phyloP scores from a whole-genome alignment of 2,329 filamentous ascomycete species.

The Helminthosporium solani region DNA sequence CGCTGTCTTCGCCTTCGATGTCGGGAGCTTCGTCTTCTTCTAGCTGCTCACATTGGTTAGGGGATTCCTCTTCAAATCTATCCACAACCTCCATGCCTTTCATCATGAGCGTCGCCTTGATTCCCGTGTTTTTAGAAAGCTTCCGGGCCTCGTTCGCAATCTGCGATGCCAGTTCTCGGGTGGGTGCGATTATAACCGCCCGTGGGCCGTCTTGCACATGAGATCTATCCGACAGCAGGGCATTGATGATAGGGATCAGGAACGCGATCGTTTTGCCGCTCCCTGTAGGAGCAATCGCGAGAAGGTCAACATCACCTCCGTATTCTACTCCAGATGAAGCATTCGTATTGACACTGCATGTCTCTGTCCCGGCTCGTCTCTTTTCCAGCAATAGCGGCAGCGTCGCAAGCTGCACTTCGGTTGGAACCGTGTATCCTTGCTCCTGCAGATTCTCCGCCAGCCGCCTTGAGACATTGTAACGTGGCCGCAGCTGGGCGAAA shows the following conservation, averaged over 20 bases:
- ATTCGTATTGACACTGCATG: conserved; percentile 2
- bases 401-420: conserved; percentile 87
- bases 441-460: conserved; percentile 75
- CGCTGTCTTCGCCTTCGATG: conserved; percentile 25
- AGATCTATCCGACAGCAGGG: conserved; percentile 51
- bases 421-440: conserved; percentile 86
- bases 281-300: conserved; percentile 90
- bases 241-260: conserved; percentile 80
- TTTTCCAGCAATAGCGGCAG: conserved; percentile 73
- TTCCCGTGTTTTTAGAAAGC: conserved; percentile 70
- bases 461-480: conserved; percentile 71
- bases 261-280: conserved; percentile 97
- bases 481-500: conserved; percentile 70
- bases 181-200: conserved; percentile 52
- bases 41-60: conserved; percentile 32
- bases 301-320: conserved; percentile 63
- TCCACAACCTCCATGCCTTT: conserved; percentile 73
- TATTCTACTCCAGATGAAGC: conserved; percentile 21
- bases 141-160: conserved; percentile 75
- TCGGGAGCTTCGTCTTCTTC: conserved; percentile 22
- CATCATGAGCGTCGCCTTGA: conserved; percentile 78
- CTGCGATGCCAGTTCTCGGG: conserved; percentile 52
- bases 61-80: conserved; percentile 44
- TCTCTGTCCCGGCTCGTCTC: conserved; percentile 24
- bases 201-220: conserved; percentile 28